Base-by-base conservation (phyloP, 805 yeast genomes). In the Ogataea trehaloabstinens region DNA sequence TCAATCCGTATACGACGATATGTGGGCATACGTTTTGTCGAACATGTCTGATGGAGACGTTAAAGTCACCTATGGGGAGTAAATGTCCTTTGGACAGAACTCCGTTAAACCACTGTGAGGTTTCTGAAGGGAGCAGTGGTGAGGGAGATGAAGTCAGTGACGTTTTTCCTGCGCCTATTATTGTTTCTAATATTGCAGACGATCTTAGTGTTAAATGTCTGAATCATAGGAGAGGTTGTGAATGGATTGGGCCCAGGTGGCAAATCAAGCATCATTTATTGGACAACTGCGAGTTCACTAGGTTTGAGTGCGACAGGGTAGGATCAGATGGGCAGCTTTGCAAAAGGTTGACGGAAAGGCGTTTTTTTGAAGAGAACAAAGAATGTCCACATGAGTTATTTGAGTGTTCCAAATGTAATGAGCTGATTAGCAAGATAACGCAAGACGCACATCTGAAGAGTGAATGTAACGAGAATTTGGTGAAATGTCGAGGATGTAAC, bases 21-120 rank as follows among this genome's bases (percentile, higher is more conserved):
- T 82, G 89, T 60, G 84, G 85, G 1, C 88, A 82, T 52, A 78
- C 84, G 0, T 82, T 81, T 49, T 82, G 89, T 56, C 65, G 66
- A 39, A 64, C 60, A 8, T 81, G 88, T 51, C 62, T 81, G 4
- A 48, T 55, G 36, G 78, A 72, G 46, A 67, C 74, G 32, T 55
- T 75, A 19, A 67, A 61, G 38, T 53, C 66, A 16, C 53, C 57
- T 37, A 50, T 68, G 32, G 70, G 55, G 31, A 56, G 46, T 37
- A 55, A 55, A 33, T 81, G 88, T 56, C 88, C 88, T 0, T 61
- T 81, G 21, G 87, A 82, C 58, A 60, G 87, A 35, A 74, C 74
- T 3, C 66, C 71, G 3, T 48, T 82, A 29, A 59, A 35, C 13
- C 64, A 38, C 41, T 40, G 29, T 3, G 47, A 39, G 17, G 45